Conservation (phyloP, 2,329 filamentous ascomycete species). For the Xylariaceae sp. region DNA sequence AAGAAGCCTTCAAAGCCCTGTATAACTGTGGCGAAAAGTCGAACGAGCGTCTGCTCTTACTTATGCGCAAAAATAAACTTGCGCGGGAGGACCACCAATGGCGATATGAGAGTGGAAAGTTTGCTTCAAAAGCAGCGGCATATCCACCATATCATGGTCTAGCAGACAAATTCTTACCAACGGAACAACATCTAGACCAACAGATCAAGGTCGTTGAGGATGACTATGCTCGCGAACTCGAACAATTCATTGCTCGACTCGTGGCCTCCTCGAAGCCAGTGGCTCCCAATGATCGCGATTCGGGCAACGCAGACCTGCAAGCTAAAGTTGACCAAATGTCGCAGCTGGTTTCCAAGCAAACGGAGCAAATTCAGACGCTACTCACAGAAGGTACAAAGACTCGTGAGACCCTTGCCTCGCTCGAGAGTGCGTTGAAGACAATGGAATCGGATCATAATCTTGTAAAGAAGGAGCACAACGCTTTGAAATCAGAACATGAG, state of each 20-base stretch:
- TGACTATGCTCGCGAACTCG: constrained; percentile 16
- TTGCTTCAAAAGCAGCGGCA: constrained; percentile 15
- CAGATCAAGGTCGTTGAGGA: constrained; percentile 16
- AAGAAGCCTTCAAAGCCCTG: constrained; percentile 22
- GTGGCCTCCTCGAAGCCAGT: constrained; percentile 6
- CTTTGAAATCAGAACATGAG: constrained; percentile 14
- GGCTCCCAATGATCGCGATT: constrained; percentile 10
- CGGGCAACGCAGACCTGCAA: constrained; percentile 20
- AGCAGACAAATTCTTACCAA: constrained; percentile 16
- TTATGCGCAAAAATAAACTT: constrained; percentile 4
- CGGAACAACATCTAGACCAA: constrained; percentile 20
- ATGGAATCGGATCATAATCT: constrained; percentile 7
- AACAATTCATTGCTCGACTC: constrained; percentile 17
- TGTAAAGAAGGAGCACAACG: constrained; percentile 12
- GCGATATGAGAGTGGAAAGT: constrained; percentile 13
- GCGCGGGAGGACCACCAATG: constrained; percentile 5
- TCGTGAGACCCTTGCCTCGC: not conserved
- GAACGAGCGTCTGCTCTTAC: constrained; percentile 10
- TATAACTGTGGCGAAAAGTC: constrained; percentile 14
- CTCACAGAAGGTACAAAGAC: constrained; percentile 10
- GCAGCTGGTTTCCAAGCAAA: constrained; percentile 14
- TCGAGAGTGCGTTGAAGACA: constrained; percentile 1
- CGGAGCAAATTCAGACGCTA: constrained; percentile 16
- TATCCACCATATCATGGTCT: constrained; percentile 24
- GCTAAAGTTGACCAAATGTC: constrained; percentile 21